Evolutionary conservation across 768 basidiomycete genomes (phyloP), one percentile per base, ranked within the genome.

Genomic region (Zangia roseola): DNA sequence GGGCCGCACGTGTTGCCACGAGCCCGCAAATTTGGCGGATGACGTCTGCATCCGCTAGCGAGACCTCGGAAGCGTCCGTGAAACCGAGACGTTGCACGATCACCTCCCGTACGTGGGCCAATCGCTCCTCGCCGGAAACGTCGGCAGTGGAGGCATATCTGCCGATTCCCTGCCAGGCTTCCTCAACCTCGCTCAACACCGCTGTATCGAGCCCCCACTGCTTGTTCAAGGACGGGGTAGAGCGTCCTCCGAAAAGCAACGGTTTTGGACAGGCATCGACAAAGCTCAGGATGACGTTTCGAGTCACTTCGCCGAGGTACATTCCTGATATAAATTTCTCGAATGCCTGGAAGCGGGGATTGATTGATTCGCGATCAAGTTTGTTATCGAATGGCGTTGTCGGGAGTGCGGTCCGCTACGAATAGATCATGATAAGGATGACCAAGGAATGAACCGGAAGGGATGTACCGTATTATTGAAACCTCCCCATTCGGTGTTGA

Each of bases 251-350:
- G 70, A 99, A 97, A 21, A 98, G 75, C 25, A 92, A 62, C 8
- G 88, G 67, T 47, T 75, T 75, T 1, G 89, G 88, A 14, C 80
- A 70, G 6, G 86, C 84, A 57, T 92, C 91, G 55, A 95, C 74
- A 54, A 97, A 73, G 41, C 91, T 80, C 25, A 93, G 76, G 44
- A 97, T 76, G 58, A 95, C 73, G 62, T 90, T 89, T 33, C 97
- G 86, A 21, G 86, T 80, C 53, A 98, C 81, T 71, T 99, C 97
- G 48, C 97, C 97, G 34, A 98, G 82, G 68, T 99, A 99, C 95
- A 99, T 97, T 48, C 97, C 97, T 2, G 93, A 97, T 57, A 99
- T 88, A 72, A 97, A 92, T 74, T 98, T 99, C 70, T 99, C 97
- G 64, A 93, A 98, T 2, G 90, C 90, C 66, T 98, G 97, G 65